Conservation (phyloP, 768 basidiomycete species). For the Boletales sp. region DNA sequence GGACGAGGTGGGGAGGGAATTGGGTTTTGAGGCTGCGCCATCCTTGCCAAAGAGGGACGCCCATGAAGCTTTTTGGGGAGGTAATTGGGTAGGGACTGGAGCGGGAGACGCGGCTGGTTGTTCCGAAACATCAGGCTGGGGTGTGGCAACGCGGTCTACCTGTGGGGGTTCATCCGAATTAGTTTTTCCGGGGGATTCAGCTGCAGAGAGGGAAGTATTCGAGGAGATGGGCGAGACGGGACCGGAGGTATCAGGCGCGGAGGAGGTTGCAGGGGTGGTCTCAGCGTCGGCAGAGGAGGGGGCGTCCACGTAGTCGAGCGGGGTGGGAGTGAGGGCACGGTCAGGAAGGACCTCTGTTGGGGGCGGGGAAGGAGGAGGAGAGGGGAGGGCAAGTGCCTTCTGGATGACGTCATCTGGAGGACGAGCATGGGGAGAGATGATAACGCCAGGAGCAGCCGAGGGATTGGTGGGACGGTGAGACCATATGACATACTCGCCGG, state of each 20-base stretch:
- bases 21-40: conserved; percentile 37
- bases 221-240: conserved; percentile 58
- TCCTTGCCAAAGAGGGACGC: conserved; percentile 63
- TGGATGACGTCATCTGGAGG: conserved; percentile 60
- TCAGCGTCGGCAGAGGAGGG: conserved; percentile 43
- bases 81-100: conserved; percentile 21
- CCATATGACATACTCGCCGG: conserved; percentile 60
- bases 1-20: conserved; percentile 62
- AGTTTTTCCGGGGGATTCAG: conserved; percentile 20
- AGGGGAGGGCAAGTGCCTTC: conserved; percentile 49
- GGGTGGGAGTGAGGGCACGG: conserved; percentile 1
- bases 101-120: neutral
- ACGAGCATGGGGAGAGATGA: conserved; percentile 60
- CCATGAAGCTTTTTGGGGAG: conserved; percentile 62
- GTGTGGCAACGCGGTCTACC: conserved; percentile 11
- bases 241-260: conserved; percentile 45
- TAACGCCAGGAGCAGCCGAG: conserved; percentile 60
- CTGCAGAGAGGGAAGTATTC: conserved; percentile 52
- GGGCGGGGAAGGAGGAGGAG: conserved; percentile 46
- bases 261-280: conserved; percentile 47
- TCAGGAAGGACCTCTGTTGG: conserved; percentile 12
- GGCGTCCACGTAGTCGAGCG: conserved; percentile 30
- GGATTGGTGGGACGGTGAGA: conserved; percentile 69
- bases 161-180: conserved; percentile 1
- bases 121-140: conserved; percentile 9